Base-by-base conservation (phyloP, 176 grass and related monocot genomes). In the Avena eriantha region DNA sequence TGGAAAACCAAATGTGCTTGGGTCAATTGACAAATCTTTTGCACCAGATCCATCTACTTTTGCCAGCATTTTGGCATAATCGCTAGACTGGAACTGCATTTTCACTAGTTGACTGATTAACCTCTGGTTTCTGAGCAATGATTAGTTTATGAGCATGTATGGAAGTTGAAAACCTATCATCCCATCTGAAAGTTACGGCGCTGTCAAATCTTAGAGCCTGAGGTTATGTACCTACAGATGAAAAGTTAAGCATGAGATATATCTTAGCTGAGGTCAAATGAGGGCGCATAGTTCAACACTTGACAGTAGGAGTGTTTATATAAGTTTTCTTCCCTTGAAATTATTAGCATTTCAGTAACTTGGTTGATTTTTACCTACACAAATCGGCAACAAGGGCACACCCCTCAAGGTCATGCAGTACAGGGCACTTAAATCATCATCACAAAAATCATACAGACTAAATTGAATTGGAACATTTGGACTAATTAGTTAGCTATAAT, bases 1-100 rank as follows among this genome's bases (percentile, higher is more conserved):
- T 55, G 70, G n/a, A 82, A 88, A 80, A 77, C 17, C 55, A 81
- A 81, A 85, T 81, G 82, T 36, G 41, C 53, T 85, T 14, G 29
- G 51, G 51, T 55, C 34, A 9, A 81, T 18, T 85, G 70, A 70
- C 1, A 54, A 77, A 81, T 77, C 61, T 23, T 61, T 71, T 85
- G 63, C 23, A 71, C n/a, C 4, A 6, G 60, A 69, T 35, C 64
- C 86, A 85, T 85, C 70, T 65, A 77, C 70, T 81, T 77, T 85
- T 77, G 61, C 82, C 14, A 82, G 61, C 78, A 70, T 81, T 80
- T 76, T 35, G 0, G 22, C 49, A 59, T 17, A 85, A 53, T 69
- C 51, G 34, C 77, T 69, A 81, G 61, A 76, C 33, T 68, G 77
- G 53, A 72, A 17, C 53, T 76, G 60, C 51, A 88, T 81, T 14